These are phyloP conservation scores for Chaetomiaceae sp. DNA, from an alignment of 2,329 filamentous ascomycete species.

Conservation along the genomic window DNA sequence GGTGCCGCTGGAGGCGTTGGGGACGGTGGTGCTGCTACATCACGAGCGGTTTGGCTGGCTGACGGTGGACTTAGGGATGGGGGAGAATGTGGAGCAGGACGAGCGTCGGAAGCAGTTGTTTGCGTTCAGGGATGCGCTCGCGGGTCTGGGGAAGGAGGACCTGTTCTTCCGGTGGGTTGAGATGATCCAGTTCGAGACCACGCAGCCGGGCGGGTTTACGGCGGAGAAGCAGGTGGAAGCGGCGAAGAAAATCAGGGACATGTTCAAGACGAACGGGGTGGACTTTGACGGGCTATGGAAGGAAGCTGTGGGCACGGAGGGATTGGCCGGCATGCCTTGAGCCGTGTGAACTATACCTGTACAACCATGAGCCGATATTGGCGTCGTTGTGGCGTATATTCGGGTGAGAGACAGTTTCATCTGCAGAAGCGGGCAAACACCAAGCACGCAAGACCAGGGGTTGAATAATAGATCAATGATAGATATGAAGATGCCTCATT, in stretches of 20 bases:
- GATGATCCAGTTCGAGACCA: constrained; percentile 81
- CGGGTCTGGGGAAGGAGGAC: constrained; percentile 73
- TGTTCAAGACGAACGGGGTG: constrained; percentile 70
- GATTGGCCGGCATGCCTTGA: constrained; percentile 26
- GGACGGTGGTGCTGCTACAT: constrained; percentile 63
- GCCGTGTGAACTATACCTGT: background rate
- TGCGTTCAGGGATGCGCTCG: constrained; percentile 70
- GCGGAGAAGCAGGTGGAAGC: constrained; percentile 64
- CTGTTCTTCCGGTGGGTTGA: constrained; percentile 92
- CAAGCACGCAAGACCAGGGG: too few relatives aligned
- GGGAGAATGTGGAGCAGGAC: constrained; percentile 48
- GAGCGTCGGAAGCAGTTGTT: constrained; percentile 68
- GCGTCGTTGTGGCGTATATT: too few relatives aligned
- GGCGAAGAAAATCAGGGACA: constrained; percentile 64
- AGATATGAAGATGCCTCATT: constrained; percentile 12
- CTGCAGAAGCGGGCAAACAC: too few relatives aligned
- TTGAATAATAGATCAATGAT: too few relatives aligned
- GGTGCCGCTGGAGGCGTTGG: constrained; percentile 59
- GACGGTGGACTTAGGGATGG: constrained; percentile 53
- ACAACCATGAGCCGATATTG: too few relatives aligned
- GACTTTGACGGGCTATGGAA: constrained; percentile 77
- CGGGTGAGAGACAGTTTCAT: too few relatives aligned
- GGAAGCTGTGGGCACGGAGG: constrained; percentile 47
- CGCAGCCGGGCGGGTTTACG: constrained; percentile 71
- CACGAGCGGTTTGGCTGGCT: constrained; percentile 65